Evolutionary conservation across 2,329 filamentous ascomycete genomes (phyloP).

Genomic region (Harringtonia aguacate): DNA sequence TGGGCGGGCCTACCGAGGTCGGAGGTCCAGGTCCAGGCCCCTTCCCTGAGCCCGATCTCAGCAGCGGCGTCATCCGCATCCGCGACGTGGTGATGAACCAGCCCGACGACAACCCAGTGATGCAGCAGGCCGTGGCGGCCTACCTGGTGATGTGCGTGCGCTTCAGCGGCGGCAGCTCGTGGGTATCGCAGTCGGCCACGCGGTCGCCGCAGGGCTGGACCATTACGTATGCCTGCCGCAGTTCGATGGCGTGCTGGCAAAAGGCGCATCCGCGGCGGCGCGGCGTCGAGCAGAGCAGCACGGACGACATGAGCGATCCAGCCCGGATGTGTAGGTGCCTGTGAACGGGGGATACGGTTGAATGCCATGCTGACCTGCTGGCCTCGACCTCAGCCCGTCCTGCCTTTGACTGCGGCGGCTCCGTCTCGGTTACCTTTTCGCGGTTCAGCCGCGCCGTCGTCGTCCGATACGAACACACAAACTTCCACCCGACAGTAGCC

Average conservation of each 20-base stretch:
- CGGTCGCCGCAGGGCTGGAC: slow-evolving; percentile 38
- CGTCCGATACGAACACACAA: slow-evolving; percentile 45
- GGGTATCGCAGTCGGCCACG: slow-evolving; percentile 34
- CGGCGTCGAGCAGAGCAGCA: slow-evolving; percentile 37
- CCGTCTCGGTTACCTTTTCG: slow-evolving; percentile 37
- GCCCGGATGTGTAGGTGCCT: slow-evolving; percentile 29
- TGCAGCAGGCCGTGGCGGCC: slow-evolving; percentile 38
- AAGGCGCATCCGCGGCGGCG: slow-evolving; percentile 29
- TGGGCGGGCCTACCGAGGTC: slow-evolving; percentile 16
- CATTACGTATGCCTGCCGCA: slow-evolving; percentile 42
- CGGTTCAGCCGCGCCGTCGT: slow-evolving; percentile 34
- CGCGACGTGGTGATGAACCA: slow-evolving; percentile 26
- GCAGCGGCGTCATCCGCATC: slow-evolving; percentile 8
- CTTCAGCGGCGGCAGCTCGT: slow-evolving; percentile 35
- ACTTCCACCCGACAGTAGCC: slow-evolving; percentile 44
- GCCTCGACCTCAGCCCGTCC: slow-evolving; percentile 35
- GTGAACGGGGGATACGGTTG: neutral
- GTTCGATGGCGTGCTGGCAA: slow-evolving; percentile 40
- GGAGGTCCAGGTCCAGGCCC: too few species aligned
- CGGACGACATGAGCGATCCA: slow-evolving; percentile 33
- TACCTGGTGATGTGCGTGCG: slow-evolving; percentile 34
- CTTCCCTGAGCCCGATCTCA: too few species aligned
- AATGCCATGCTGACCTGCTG: slow-evolving; percentile 3
- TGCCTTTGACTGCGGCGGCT: slow-evolving; percentile 48
- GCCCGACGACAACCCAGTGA: slow-evolving; percentile 32